Base-by-base conservation (phyloP, 2,329 filamentous ascomycete species). In the Diaporthe vaccinii region DNA sequence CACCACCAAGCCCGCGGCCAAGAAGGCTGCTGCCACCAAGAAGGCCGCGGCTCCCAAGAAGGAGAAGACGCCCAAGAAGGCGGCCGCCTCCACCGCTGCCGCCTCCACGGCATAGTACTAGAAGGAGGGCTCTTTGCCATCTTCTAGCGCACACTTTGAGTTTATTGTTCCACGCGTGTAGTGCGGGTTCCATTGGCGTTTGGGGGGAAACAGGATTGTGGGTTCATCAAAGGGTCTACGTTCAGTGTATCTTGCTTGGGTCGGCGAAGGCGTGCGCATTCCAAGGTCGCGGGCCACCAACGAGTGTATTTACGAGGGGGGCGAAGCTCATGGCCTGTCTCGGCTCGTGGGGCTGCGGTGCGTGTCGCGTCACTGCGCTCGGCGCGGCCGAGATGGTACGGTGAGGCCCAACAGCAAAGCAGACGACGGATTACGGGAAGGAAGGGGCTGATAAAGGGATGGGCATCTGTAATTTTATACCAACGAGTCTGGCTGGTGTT, bases 1-100 rank as follows among this genome's bases (percentile, higher is more conserved):
- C 34, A 86, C 88, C 74, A 84, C 84, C 82, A 85, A 87, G 57
- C 86, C 86, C 71, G 84, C 84, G 2, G 82, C 84, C 76, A 90
- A 89, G 84, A 86, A 85, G 80, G 83, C 84, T 9, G 81, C 81
- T 77, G 51, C 76, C 22, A 67, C 85, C 80, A 85, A 86, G 80
- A 74, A 74, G 49, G 62, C 74, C 12, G 83, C 85, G 28, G 84
- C 87, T 10, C 84, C 86, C 55, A 87, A 89, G 82, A 87, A 87
- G 85, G 84, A 86, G 17, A 84, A 86, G 22, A 81, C 85, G 15
- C 79, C 84, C 49, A 87, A 84, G 65, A 84, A 86, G 25, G 81
- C 74, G 22, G 75, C 61, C n/a, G 61, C 75, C 49, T 55, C 73
- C 36, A 34, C 73, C 15, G 68, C 76, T 15, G 74, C 70, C 59